These are phyloP conservation scores for Backusella tarrabulga DNA, from an alignment of 192 early-diverging fungal genomes.

Conservation along the genomic window DNA sequence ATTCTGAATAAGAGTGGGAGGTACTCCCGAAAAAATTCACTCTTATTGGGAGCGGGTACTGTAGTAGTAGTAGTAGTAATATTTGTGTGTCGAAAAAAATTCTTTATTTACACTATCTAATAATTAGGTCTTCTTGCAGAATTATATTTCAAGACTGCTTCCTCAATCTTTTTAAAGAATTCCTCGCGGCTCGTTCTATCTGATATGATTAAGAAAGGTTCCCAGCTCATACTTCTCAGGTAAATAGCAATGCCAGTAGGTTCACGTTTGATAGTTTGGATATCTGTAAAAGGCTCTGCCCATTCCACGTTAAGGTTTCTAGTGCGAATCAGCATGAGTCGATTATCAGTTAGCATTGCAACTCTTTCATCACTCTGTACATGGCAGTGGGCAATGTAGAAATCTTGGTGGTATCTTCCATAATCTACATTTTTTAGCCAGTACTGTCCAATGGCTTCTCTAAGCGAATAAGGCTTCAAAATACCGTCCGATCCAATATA, in stretches of 20 bases:
- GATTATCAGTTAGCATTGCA: conserved; percentile 76
- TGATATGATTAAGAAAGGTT: conserved; percentile 71
- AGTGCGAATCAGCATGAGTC: conserved; percentile 74
- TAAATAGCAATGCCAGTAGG: conserved; percentile 73
- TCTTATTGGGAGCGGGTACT: too few relatives aligned
- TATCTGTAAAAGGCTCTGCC: conserved; percentile 72
- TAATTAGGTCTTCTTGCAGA: conserved; percentile 9
- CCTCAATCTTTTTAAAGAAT: conserved; percentile 71
- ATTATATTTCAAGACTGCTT: conserved; percentile 51
- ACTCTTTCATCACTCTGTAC: conserved; percentile 84
- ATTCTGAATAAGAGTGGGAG: too few relatives aligned
- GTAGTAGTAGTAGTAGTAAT: too few relatives aligned
- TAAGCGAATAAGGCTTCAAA: conserved; percentile 63
- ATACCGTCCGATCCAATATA: conserved; percentile 85
- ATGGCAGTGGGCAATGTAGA: conserved; percentile 85
- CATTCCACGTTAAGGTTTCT: conserved; percentile 77
- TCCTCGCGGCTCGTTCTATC: conserved; percentile 61
- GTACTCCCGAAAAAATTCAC: too few relatives aligned
- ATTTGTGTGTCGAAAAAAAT: too few relatives aligned
- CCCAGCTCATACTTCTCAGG: conserved; percentile 51
- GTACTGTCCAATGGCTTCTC: conserved; percentile 82
- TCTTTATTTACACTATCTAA: background rate
- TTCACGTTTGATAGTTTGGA: conserved; percentile 72
- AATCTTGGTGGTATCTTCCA: conserved; percentile 77
- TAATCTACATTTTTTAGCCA: conserved; percentile 82